Percentiles rank a stretch among this genome's conserved stretches.
Conservation (phyloP, 192 early-diverging fungal species). For the Backusella westeae region DNA sequence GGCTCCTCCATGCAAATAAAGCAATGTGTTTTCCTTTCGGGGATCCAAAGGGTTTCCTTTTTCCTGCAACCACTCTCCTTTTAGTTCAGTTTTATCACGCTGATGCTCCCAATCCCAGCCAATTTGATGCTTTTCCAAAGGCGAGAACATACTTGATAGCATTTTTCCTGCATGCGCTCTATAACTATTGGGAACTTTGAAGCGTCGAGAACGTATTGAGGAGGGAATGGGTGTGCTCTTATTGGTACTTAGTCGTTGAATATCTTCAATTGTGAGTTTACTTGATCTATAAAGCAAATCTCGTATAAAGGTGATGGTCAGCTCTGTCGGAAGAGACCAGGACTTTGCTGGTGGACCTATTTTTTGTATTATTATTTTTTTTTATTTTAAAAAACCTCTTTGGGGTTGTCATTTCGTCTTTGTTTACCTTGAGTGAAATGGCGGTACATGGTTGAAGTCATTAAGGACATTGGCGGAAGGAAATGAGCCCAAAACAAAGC, state of each 20-base stretch:
- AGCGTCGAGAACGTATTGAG: neutral
- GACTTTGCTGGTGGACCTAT: slow-evolving; percentile 46
- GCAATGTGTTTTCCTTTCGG: slow-evolving; percentile 53
- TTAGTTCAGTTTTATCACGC: slow-evolving; percentile 20
- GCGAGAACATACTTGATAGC: slow-evolving; percentile 28
- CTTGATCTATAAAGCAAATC: slow-evolving; percentile 26
- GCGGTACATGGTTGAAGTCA: slow-evolving; percentile 11
- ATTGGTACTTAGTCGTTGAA: slow-evolving; percentile 32
- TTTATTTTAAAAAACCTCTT: neutral
- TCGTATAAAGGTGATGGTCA: slow-evolving; percentile 32
- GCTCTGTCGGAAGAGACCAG: slow-evolving; percentile 39
- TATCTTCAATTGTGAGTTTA: slow-evolving; percentile 34
- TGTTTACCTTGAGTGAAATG: slow-evolving; percentile 22
- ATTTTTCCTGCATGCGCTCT: slow-evolving; percentile 34
- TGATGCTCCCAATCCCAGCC: slow-evolving; percentile 50
- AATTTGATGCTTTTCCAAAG: slow-evolving; percentile 27
- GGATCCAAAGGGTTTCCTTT: slow-evolving; percentile 16
- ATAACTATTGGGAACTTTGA: slow-evolving; percentile 28
- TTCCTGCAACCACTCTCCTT: slow-evolving; percentile 41
- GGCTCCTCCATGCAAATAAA: slow-evolving; percentile 79
- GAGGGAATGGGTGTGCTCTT: slow-evolving; percentile 22
- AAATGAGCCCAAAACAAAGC: slow-evolving; percentile 11
- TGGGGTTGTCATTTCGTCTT: neutral
- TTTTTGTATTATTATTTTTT: neutral
- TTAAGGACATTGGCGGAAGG: slow-evolving; percentile 13